These are phyloP conservation scores for Trichoderma sp. DNA, from an alignment of 2,329 filamentous ascomycete genomes.

Conservation along the genomic window DNA sequence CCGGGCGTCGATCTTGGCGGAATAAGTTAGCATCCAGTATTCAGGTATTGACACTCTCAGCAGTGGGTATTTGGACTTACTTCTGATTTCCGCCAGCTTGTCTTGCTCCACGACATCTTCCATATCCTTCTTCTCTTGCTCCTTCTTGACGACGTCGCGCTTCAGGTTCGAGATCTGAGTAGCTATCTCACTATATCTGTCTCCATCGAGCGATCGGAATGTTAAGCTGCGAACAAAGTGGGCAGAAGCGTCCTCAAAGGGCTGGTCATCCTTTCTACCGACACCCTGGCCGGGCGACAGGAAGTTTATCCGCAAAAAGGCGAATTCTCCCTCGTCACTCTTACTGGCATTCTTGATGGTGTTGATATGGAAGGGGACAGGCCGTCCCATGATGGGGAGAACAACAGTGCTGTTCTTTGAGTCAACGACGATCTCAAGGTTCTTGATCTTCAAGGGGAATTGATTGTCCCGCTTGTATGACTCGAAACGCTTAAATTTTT, in stretches of 20 bases:
- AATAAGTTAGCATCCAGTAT: constrained; percentile 37
- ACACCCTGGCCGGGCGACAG: constrained; percentile 96
- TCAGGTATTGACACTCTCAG: neutral
- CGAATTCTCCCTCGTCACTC: constrained; percentile 91
- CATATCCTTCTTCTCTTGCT: constrained; percentile 99
- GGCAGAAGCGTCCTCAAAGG: constrained; percentile 92
- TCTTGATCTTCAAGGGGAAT: constrained; percentile 76
- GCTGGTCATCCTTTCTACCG: constrained; percentile 93
- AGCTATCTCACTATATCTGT: constrained; percentile 85
- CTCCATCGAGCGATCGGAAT: constrained; percentile 85
- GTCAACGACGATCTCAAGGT: constrained; percentile 87
- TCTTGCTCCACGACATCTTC: constrained; percentile 99
- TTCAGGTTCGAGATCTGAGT: constrained; percentile 95
- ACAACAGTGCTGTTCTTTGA: constrained; percentile 86
- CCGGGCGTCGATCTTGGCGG: constrained; percentile 75
- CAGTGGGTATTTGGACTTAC: constrained; percentile 47
- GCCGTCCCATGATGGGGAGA: constrained; percentile 93
- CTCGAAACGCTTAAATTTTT: constrained; percentile 98
- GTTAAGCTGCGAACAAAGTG: constrained; percentile 96
- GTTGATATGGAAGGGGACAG: constrained; percentile 94
- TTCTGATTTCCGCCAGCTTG: constrained; percentile 91
- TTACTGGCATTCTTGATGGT: constrained; percentile 99
- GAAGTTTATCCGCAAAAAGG: constrained; percentile 95
- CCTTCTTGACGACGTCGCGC: constrained; percentile 84
- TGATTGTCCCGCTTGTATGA: constrained; percentile 98